Evolutionary conservation across 768 basidiomycete species (phyloP).

Genomic region (Tricholoma flavovirens): DNA sequence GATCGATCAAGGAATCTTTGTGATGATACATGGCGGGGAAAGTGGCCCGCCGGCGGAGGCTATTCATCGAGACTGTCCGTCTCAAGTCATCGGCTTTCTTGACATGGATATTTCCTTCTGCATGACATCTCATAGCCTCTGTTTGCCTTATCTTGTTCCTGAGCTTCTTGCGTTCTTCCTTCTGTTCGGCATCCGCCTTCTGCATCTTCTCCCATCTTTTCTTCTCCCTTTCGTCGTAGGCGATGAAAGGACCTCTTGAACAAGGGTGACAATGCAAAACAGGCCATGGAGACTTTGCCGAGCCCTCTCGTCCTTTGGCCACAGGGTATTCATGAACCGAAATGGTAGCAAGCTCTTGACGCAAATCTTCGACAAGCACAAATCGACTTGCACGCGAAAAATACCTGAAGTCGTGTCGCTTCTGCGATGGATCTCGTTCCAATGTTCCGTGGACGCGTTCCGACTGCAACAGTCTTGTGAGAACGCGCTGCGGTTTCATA

Average conservation of each 20-base stretch:
- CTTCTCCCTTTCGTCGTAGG: conserved; percentile 71
- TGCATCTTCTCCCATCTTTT: conserved; percentile 58
- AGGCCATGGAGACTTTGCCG: conserved; percentile 68
- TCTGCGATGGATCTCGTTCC: conserved; percentile 89
- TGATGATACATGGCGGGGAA: conserved; percentile 19
- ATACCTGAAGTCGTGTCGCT: conserved; percentile 82
- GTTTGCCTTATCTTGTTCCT: conserved; percentile 27
- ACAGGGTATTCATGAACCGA: conserved; percentile 76
- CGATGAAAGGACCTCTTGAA: conserved; percentile 67
- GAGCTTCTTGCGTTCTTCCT: conserved; percentile 31
- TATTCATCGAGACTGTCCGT: conserved; percentile 71
- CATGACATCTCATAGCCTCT: conserved; percentile 33
- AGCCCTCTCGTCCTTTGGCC: conserved; percentile 46
- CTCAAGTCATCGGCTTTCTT: conserved; percentile 51
- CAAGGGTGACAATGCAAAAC: conserved; percentile 72
- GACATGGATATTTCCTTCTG: conserved; percentile 27
- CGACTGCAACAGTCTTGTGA: conserved; percentile 64
- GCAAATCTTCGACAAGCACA: conserved; percentile 88
- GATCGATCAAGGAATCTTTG: conserved; percentile 26
- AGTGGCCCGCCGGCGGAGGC: conserved; percentile 53
- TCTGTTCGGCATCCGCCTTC: conserved; percentile 40
- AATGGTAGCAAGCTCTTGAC: conserved; percentile 78
- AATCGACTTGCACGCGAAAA: conserved; percentile 74
- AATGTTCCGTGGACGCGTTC: conserved; percentile 83
- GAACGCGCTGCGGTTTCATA: conserved; percentile 36